Evolutionary conservation across 225 moss, liverwort and hornwort species (phyloP).

Genomic region (Bryoerythrophyllum caledonicum): DNA sequence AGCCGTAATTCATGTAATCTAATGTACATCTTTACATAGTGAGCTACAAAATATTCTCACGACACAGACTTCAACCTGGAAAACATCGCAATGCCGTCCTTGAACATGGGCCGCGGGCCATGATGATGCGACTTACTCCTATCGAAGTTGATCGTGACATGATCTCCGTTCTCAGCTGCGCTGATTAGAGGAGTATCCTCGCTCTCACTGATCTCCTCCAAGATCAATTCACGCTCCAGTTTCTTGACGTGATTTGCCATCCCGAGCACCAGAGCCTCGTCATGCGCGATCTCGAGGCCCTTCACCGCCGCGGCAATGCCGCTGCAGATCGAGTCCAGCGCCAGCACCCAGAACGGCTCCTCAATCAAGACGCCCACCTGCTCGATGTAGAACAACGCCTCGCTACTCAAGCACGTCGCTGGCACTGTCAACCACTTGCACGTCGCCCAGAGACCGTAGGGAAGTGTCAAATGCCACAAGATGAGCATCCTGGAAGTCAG

Average conservation of each 20-base stretch:
- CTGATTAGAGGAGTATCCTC: neutral
- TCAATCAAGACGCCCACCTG: conserved; percentile 64
- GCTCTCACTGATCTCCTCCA: conserved; percentile 12
- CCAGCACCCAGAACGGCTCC: conserved; percentile 58
- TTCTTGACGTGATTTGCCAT: neutral
- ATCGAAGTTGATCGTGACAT: conserved; percentile 12
- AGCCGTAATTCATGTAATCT: neutral
- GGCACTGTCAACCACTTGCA: conserved; percentile 71
- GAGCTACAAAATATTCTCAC: neutral
- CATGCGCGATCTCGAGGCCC: conserved; percentile 24
- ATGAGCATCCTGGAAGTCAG: conserved; percentile 73
- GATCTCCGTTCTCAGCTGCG: neutral
- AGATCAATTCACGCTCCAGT: neutral
- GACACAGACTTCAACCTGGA: conserved; percentile 31
- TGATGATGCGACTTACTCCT: conserved; percentile 30
- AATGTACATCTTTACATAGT: neutral
- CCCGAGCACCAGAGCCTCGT: conserved; percentile 2
- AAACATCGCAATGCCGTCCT: conserved; percentile 16
- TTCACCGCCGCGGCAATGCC: conserved; percentile 32
- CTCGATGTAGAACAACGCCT: conserved; percentile 53
- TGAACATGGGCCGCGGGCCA: too few relatives aligned
- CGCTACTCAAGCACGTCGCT: conserved; percentile 55
- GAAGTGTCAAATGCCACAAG: conserved; percentile 75
- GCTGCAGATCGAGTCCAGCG: conserved; percentile 40
- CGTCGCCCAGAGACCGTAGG: conserved; percentile 67